Conservation (phyloP, 768 basidiomycete genomes). For the Pulveroboletus sp. region DNA sequence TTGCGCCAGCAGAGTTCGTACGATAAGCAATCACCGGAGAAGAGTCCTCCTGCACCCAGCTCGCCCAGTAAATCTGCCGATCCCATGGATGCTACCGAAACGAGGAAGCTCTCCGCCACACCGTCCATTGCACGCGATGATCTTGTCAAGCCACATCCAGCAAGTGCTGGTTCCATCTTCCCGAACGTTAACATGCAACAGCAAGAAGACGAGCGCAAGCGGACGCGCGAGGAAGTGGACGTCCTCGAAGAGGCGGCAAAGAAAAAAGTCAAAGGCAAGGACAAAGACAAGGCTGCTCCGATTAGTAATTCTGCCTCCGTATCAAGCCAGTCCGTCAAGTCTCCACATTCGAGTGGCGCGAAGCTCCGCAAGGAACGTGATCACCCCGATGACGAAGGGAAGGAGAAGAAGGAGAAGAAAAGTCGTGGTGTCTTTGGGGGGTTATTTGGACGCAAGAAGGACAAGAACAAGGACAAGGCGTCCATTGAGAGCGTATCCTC, state of each 20-base stretch:
- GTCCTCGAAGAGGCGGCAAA: constrained; percentile 43
- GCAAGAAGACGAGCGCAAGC: constrained; percentile 53
- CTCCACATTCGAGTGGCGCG: constrained; percentile 10
- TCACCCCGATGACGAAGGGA: constrained; percentile 43
- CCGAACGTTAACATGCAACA: constrained; percentile 41
- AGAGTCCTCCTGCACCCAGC: constrained; percentile 27
- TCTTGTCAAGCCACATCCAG: constrained; percentile 22
- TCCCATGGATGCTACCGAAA: constrained; percentile 66
- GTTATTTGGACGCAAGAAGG: constrained; percentile 73
- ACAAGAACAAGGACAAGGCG: constrained; percentile 63
- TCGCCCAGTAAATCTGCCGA: constrained; percentile 44
- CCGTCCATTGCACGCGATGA: constrained; percentile 69
- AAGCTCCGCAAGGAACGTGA: constrained; percentile 47
- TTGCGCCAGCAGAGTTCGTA: constrained; percentile 45
- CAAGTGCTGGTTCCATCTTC: constrained; percentile 26
- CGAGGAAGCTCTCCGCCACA: constrained; percentile 72
- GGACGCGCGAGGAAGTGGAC: constrained; percentile 47
- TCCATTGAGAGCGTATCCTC: constrained; percentile 51
- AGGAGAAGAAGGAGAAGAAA: constrained; percentile 61
- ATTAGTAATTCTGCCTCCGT: constrained; percentile 24
- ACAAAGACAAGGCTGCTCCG: constrained; percentile 44
- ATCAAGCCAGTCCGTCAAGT: constrained; percentile 20
- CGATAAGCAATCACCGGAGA: constrained; percentile 41
- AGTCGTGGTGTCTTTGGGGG: constrained; percentile 72
- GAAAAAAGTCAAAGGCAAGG: constrained; percentile 48